Evolutionary conservation across 2,329 filamentous ascomycete species (phyloP).

Genomic region (Aschersonia sp.): DNA sequence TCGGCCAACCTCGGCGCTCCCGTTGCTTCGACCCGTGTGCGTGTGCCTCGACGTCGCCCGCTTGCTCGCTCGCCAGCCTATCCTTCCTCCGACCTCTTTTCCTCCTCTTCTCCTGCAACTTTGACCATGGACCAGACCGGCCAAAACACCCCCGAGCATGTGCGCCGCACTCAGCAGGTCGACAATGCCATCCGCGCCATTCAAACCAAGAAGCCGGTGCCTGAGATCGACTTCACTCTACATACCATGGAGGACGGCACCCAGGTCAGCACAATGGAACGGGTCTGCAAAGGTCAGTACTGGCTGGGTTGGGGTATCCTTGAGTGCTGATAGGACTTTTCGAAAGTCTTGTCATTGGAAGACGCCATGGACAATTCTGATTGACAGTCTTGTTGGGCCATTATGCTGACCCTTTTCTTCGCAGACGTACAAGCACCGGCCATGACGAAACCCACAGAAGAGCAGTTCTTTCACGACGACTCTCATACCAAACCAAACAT

Average conservation of each 20-base stretch:
- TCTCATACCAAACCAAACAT: constrained; percentile 83
- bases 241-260: constrained; percentile 97
- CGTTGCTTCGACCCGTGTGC: too few species aligned
- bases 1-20: too few species aligned
- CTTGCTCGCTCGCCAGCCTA: not conserved
- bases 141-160: constrained; percentile 21
- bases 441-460: constrained; percentile 80
- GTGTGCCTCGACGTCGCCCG: not conserved
- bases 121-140: constrained; percentile 33
- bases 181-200: constrained; percentile 89
- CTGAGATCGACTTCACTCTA: constrained; percentile 96
- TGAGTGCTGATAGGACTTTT: constrained; percentile 1
- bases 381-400: constrained; percentile 5
- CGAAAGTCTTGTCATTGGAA: not conserved
- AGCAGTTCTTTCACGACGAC: constrained; percentile 84
- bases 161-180: constrained; percentile 47
- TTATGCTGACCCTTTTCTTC: not conserved
- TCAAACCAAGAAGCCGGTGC: constrained; percentile 84
- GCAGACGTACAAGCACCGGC: constrained; percentile 95
- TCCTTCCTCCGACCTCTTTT: not conserved
- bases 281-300: constrained; percentile 87
- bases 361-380: not conserved
- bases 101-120: constrained; percentile 4
- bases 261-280: constrained; percentile 88
- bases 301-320: too few species aligned